Conservation (phyloP, 1,284 basidiomycete species). For the Melampsora americana region DNA sequence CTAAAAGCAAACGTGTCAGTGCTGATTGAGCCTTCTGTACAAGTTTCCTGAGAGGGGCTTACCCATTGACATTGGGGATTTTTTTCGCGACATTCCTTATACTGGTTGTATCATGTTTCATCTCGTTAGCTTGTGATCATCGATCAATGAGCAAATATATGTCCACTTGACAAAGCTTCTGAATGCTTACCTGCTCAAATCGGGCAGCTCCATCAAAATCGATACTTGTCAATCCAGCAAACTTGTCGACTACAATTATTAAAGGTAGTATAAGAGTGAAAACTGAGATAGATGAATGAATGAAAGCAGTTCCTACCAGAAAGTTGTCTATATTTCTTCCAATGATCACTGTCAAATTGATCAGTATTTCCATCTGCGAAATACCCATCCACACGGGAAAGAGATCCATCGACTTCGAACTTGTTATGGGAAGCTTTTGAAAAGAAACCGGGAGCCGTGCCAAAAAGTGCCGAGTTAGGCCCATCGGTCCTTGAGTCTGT, state of each 20-base stretch:
- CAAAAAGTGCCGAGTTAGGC: neutral
- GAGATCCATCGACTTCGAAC: neutral
- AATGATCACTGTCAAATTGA: neutral
- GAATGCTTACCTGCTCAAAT: neutral
- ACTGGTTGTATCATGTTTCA: neutral
- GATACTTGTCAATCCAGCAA: neutral
- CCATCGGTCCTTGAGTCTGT: neutral
- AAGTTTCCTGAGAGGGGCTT: too few relatives aligned
- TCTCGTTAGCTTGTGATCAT: neutral
- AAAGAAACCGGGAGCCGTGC: neutral
- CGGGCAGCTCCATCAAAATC: neutral
- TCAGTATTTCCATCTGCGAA: constrained; percentile 1
- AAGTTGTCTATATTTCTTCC: constrained; percentile 1
- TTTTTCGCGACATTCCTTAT: neutral
- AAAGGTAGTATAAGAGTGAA: too few relatives aligned
- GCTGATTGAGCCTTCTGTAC: too few relatives aligned
- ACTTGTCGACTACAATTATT: neutral
- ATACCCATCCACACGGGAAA: neutral
- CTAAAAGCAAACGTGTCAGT: too few relatives aligned
- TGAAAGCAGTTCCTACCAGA: neutral
- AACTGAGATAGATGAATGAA: too few relatives aligned
- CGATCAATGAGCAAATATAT: too few relatives aligned
- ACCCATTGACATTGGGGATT: constrained; percentile 11
- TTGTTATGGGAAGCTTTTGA: neutral
- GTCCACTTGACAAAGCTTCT: neutral